These are phyloP conservation scores for Saururus chinensis DNA, from an alignment of 164 flowering plant genomes.

Conservation along the genomic window DNA sequence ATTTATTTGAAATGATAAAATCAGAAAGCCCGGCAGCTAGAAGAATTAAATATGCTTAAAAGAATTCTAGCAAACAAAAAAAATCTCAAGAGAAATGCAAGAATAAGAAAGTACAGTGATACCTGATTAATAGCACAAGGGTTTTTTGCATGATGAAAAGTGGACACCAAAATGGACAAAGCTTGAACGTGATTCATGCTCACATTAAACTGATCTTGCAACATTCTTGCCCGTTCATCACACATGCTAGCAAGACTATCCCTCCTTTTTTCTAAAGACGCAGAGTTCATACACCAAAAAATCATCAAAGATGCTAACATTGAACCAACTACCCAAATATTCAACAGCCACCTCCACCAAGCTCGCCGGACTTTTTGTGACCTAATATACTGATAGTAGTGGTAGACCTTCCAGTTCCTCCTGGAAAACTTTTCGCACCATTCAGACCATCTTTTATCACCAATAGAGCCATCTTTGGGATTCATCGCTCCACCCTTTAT, in stretches of 20 bases:
- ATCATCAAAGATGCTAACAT: conserved; percentile 29
- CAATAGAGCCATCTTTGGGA: conserved; percentile 27
- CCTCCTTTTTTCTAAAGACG: conserved; percentile 61
- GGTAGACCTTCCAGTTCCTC: conserved; percentile 34
- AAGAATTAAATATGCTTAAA: conserved; percentile 2
- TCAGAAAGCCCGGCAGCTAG: not conserved
- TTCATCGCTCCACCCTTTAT: conserved; percentile 43
- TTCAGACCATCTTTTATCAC: conserved; percentile 35
- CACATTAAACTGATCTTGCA: conserved; percentile 91
- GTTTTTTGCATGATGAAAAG: conserved; percentile 70
- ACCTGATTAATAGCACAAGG: conserved; percentile 97
- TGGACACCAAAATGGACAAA: conserved; percentile 73
- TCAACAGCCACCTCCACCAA: conserved; percentile 55
- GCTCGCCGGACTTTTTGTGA: conserved; percentile 32
- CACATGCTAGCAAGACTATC: conserved; percentile 82
- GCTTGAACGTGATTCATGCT: conserved; percentile 95
- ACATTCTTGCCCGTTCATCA: conserved; percentile 86
- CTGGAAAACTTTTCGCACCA: conserved; percentile 44
- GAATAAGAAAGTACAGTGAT: not conserved
- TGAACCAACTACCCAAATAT: conserved; percentile 46
- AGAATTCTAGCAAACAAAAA: not conserved
- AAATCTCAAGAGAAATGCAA: not conserved
- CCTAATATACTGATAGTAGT: conserved; percentile 32
- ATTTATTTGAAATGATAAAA: too few relatives aligned
- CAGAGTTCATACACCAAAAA: conserved; percentile 54